Evolutionary conservation across 306 rosid genomes (phyloP).

Genomic region (Prunus mume): DNA sequence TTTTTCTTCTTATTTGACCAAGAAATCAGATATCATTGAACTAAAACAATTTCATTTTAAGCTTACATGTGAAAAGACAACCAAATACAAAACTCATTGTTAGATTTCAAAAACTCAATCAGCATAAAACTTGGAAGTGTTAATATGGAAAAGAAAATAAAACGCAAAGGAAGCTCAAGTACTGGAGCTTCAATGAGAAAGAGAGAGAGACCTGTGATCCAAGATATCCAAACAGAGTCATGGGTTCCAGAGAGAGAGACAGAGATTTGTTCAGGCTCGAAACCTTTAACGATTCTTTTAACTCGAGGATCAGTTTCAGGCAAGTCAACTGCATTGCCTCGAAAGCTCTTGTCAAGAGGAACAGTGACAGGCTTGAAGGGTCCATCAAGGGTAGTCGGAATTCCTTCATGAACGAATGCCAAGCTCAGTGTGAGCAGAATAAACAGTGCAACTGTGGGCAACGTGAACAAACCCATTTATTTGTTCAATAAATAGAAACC

Average conservation of each 20-base stretch:
- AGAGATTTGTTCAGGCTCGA: conserved; percentile 79
- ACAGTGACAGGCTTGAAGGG: conserved; percentile 83
- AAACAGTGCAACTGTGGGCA: neutral
- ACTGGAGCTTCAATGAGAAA: neutral
- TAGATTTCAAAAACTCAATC: neutral
- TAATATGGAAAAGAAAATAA: neutral
- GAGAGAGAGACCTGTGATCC: conserved; percentile 69
- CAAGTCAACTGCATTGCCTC: conserved; percentile 71
- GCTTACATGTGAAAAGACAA: neutral
- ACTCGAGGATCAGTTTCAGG: conserved; percentile 67
- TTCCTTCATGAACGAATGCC: conserved; percentile 27
- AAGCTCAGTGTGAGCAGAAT: conserved; percentile 29
- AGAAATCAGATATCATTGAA: neutral
- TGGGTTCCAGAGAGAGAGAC: conserved; percentile 63
- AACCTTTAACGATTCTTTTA: conserved; percentile 49
- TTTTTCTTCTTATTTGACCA: neutral
- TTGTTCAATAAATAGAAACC: neutral
- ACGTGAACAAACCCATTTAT: conserved; percentile 35
- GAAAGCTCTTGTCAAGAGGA: conserved; percentile 61
- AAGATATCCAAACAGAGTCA: conserved; percentile 77
- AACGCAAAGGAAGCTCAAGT: neutral
- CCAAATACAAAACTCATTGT: neutral
- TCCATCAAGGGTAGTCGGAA: conserved; percentile 71
- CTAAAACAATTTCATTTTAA: neutral
- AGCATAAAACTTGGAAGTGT: neutral